Percentiles rank a stretch among this genome's conserved stretches.
phyloP scores from a whole-genome alignment of 352 stramenopile species.

The Globisporangium middletonii region DNA sequence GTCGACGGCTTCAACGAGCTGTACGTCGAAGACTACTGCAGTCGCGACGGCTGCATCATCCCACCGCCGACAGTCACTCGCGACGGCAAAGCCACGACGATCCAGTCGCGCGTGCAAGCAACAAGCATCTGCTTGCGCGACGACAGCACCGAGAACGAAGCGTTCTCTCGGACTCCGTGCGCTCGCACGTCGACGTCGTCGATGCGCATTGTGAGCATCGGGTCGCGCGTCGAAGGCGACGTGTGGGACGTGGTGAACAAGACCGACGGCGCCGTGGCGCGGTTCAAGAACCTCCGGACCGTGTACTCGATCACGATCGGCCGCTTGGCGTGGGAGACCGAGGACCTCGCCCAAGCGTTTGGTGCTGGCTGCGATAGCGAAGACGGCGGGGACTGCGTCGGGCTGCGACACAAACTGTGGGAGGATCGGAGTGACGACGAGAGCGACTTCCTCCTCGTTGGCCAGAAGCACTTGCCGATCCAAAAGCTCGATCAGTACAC shows the following conservation, averaged over 20 bases:
- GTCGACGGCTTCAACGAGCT: neutral
- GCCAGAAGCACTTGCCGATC: neutral
- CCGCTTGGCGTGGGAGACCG: slow-evolving; percentile 1
- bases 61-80: neutral
- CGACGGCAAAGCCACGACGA: neutral
- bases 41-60: slow-evolving; percentile 1
- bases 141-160: neutral
- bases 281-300: slow-evolving; percentile 1
- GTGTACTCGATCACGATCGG: slow-evolving; percentile 10
- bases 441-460: slow-evolving; percentile 2
- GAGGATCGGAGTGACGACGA: neutral
- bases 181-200: neutral
- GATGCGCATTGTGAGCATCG: slow-evolving; percentile 4
- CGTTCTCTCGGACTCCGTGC: neutral
- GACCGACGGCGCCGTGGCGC: neutral
- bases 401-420: slow-evolving; percentile 3
- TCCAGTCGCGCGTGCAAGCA: neutral
- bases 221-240: neutral
- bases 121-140: neutral
- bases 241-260: neutral
- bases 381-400: neutral
- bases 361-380: neutral
- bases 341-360: slow-evolving; percentile 2
- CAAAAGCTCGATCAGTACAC: neutral
- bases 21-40: neutral